phyloP scores from a whole-genome alignment of 352 stramenopile species.

The Proteromonas lacertae region DNA sequence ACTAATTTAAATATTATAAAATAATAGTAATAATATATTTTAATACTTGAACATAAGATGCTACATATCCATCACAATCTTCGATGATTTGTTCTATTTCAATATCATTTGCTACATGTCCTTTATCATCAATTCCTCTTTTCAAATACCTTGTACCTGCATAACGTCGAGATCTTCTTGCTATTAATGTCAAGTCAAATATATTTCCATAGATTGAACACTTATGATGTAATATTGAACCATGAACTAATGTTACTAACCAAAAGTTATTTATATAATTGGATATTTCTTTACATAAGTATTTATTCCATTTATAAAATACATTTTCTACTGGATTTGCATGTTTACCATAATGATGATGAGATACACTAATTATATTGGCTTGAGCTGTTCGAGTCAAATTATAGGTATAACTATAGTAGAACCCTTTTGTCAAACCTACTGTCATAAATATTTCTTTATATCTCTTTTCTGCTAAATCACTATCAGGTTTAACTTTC shows the following conservation, averaged over 20 bases:
- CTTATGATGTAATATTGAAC: conserved; percentile 15
- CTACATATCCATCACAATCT: conserved; percentile 18
- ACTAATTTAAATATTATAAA: conserved; percentile 82
- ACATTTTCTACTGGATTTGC: conserved; percentile 21
- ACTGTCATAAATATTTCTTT: conserved; percentile 86
- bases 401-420: conserved; percentile 93
- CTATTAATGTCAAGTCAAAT: conserved; percentile 74
- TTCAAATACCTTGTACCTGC: conserved; percentile 93
- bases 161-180: conserved; percentile 78
- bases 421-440: conserved; percentile 95
- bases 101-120: conserved; percentile 94
- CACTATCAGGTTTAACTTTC: conserved; percentile 9
- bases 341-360: conserved; percentile 5
- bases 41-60: too few relatives aligned
- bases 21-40: too few relatives aligned
- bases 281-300: conserved; percentile 67
- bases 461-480: conserved; percentile 45
- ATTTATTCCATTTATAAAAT: conserved; percentile 86
- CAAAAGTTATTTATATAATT: conserved; percentile 12
- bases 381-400: conserved; percentile 79
- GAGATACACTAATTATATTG: conserved; percentile 46
- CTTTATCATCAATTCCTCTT: conserved; percentile 67
- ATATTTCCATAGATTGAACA: conserved; percentile 70
- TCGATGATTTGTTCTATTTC: conserved; percentile 83
- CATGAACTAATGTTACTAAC: not conserved